Conservation (phyloP, 2,329 filamentous ascomycete genomes). For the Aspergillus ustus region DNA sequence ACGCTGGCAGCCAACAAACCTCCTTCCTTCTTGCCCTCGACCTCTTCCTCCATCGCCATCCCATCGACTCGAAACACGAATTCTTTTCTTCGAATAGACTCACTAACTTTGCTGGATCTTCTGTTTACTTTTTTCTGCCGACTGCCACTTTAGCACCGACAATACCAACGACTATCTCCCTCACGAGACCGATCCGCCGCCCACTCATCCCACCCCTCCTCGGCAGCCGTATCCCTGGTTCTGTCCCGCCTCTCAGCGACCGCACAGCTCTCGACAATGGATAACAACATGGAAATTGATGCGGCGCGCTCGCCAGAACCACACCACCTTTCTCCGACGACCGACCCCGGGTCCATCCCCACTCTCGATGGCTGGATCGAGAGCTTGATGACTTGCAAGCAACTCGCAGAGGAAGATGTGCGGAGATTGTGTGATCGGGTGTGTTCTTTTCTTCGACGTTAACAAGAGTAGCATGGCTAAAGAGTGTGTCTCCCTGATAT, state of each 20-base stretch:
- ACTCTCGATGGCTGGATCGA: conserved; percentile 99
- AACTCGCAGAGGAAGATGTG: conserved; percentile 91
- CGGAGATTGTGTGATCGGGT: conserved; percentile 98
- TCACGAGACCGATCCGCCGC: conserved; percentile 42
- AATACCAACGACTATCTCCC: conserved; percentile 25
- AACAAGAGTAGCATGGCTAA: conserved; percentile 10
- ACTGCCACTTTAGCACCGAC: conserved; percentile 18
- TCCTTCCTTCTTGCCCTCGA: conserved; percentile 18
- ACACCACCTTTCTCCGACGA: conserved; percentile 73
- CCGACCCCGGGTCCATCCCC: conserved; percentile 86
- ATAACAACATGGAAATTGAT: conserved; percentile 97
- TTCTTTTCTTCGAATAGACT: conserved; percentile 11
- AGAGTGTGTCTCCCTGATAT: conserved; percentile 23
- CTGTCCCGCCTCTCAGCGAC: conserved; percentile 14
- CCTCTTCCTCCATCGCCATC: conserved; percentile 14
- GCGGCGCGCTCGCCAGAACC: conserved; percentile 82
- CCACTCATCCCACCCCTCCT: conserved; percentile 29
- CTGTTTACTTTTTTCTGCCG: conserved; percentile 7
- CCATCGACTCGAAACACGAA: conserved; percentile 9
- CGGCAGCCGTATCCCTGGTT: conserved; percentile 25
- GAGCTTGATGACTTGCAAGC: conserved; percentile 97
- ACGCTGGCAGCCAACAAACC: conserved; percentile 22
- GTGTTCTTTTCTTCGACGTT: conserved; percentile 39
- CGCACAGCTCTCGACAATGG: conserved; percentile 61
- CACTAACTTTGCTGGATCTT: conserved; percentile 14